Evolutionary conservation across 2,329 filamentous ascomycete genomes (phyloP).

Genomic region (Cordyceps farinosa): DNA sequence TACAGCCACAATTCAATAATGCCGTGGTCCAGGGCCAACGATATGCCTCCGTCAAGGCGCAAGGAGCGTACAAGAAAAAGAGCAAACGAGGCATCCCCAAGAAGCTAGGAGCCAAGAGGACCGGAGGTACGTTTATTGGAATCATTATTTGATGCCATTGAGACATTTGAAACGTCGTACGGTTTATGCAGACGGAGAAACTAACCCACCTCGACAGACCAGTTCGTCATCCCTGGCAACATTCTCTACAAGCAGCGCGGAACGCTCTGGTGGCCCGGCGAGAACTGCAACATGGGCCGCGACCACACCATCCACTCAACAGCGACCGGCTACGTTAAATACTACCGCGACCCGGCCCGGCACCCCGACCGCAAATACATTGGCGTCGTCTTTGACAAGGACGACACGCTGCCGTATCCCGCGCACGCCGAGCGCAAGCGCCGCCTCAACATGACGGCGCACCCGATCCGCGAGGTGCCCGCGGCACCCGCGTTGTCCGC

Average conservation of each 20-base stretch:
- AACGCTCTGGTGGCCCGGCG: constrained; percentile 89
- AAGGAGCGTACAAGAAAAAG: constrained; percentile 64
- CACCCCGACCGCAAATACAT: constrained; percentile 93
- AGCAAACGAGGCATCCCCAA: constrained; percentile 63
- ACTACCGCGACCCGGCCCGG: constrained; percentile 81
- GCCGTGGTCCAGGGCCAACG: constrained; percentile 47
- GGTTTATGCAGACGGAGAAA: neutral
- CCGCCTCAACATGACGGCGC: constrained; percentile 67
- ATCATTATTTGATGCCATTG: neutral
- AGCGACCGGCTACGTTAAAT: constrained; percentile 86
- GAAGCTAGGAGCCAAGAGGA: constrained; percentile 91
- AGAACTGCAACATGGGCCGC: constrained; percentile 91
- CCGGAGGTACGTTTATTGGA: constrained; percentile 61
- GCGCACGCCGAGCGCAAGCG: constrained; percentile 69
- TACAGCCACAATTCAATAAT: constrained; percentile 34
- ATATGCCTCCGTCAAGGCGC: constrained; percentile 58
- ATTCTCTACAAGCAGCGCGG: constrained; percentile 98
- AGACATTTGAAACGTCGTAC: neutral
- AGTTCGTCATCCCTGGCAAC: constrained; percentile 92
- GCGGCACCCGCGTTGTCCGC: constrained; percentile 41
- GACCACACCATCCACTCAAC: constrained; percentile 94
- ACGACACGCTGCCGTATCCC: constrained; percentile 75
- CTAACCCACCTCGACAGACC: constrained; percentile 52
- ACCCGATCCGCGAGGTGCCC: constrained; percentile 40
- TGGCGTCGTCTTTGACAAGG: constrained; percentile 81